Evolutionary conservation across 148 eudicot genomes (phyloP), one percentile per base, ranked within the genome.

Genomic region (Silene uniflora): DNA sequence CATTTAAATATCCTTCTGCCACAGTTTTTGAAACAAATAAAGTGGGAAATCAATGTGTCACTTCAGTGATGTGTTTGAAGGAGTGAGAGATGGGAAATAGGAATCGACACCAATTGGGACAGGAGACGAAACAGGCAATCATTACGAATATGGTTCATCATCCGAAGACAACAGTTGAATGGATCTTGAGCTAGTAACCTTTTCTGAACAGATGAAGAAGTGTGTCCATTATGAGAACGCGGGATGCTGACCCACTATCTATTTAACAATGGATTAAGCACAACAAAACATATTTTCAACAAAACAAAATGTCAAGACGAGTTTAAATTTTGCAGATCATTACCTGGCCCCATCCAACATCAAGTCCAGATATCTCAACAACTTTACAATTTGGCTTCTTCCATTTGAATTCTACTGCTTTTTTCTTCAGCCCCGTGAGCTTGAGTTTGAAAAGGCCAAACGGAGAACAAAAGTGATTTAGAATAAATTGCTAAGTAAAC

Each of bases 341-440:
- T 87, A 95, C 97, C 93, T 87, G 92, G 67, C 98, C 93, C 98
- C 98, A 95, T 6, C 98, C 98, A 67, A 92, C 78, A 84, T 95
- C 96, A 76, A 95, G 98, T 13, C 98, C 98, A 52, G 97, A 84
- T 39, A 95, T 83, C 82, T 92, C 98, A 58, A 95, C 98, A n/a
- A 77, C 73, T 12, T 89, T 85, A 76, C 81, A 81, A 80, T 80
- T 75, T 32, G 58, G 49, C 49, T 83, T 88, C 47, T 75, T 19
- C 98, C 96, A 95, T 71, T 77, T 87, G 78, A 92, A 85, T 7
- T 81, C 85, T 62, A 89, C 85, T 55, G 79, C 84, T 80, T 87
- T 87, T 91, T 80, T 92, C 86, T 84, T 87, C 11, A 89, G 80
- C 58, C 91, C 93, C 84, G 96, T 89, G 76, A 92, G 97, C 98